These are phyloP conservation scores for Oidiodendron maius DNA, from an alignment of 495 filamentous ascomycete genomes.

Conservation along the genomic window DNA sequence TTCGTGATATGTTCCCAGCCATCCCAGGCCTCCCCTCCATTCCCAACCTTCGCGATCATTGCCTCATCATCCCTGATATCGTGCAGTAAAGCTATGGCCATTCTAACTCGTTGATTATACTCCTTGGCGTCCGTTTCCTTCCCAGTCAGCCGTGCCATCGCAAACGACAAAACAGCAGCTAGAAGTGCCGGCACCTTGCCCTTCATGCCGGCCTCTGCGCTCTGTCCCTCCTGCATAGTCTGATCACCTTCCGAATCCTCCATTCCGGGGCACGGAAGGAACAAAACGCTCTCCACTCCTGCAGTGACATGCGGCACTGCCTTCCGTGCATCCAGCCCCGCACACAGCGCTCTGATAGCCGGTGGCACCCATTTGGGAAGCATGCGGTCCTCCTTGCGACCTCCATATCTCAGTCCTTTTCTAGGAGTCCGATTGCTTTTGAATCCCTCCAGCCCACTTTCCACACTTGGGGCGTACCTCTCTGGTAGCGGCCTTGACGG, in stretches of 20 bases:
- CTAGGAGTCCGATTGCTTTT: slow-evolving; percentile 38
- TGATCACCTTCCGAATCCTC: slow-evolving; percentile 22
- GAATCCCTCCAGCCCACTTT: slow-evolving; percentile 26
- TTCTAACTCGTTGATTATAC: slow-evolving; percentile 32
- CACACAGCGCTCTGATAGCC: slow-evolving; percentile 58
- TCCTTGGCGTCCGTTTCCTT: slow-evolving; percentile 31
- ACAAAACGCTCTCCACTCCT: slow-evolving; percentile 52
- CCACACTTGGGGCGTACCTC: slow-evolving; percentile 12
- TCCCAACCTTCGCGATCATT: slow-evolving; percentile 28
- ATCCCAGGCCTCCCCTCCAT: slow-evolving; percentile 35
- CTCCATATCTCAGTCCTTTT: slow-evolving; percentile 28
- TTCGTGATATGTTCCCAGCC: slow-evolving; percentile 34
- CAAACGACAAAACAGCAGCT: slow-evolving; percentile 66
- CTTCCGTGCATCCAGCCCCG: slow-evolving; percentile 36
- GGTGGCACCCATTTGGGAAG: slow-evolving; percentile 65
- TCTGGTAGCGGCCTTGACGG: slow-evolving; percentile 6
- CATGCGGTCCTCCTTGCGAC: slow-evolving; percentile 3
- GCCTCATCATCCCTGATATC: slow-evolving; percentile 31
- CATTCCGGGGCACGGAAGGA: slow-evolving; percentile 22
- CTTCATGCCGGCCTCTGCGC: too few relatives aligned
- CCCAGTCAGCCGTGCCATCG: slow-evolving; percentile 35
- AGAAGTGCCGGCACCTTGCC: slow-evolving; percentile 46
- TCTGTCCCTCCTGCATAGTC: slow-evolving; percentile 9
- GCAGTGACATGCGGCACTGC: slow-evolving; percentile 56
- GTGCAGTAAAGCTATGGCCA: slow-evolving; percentile 32